phyloP scores from a whole-genome alignment of 1,139 yeast genomes.

The Suhomyces maxii region DNA sequence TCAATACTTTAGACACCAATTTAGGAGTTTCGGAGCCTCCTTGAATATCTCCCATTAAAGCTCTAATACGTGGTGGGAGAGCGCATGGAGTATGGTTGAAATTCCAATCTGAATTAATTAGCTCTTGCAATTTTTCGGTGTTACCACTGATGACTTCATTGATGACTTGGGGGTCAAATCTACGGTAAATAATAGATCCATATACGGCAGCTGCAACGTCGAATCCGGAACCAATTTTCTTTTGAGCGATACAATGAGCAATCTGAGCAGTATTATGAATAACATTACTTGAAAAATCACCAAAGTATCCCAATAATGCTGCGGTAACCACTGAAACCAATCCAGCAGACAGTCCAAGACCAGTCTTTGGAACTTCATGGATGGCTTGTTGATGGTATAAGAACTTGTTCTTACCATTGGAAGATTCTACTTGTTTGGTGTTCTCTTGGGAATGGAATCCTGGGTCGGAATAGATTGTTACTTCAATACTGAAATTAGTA shows the following conservation, averaged over 20 bases:
- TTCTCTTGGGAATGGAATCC: slow-evolving; percentile 81
- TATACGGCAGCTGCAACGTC: slow-evolving; percentile 95
- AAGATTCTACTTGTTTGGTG: slow-evolving; percentile 32
- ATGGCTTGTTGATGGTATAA: slow-evolving; percentile 61
- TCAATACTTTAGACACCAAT: slow-evolving; percentile 70
- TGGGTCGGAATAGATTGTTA: slow-evolving; percentile 79
- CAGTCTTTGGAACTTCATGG: slow-evolving; percentile 83
- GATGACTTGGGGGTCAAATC: slow-evolving; percentile 64
- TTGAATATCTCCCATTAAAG: slow-evolving; percentile 89
- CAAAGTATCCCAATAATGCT: slow-evolving; percentile 56
- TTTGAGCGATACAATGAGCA: slow-evolving; percentile 92
- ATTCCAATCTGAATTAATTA: slow-evolving; percentile 61
- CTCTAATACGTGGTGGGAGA: slow-evolving; percentile 64
- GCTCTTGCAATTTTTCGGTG: slow-evolving; percentile 24
- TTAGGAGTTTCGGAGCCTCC: slow-evolving; percentile 96
- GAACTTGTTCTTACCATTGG: slow-evolving; percentile 45
- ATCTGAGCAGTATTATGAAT: slow-evolving; percentile 85
- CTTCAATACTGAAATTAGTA: slow-evolving; percentile 32
- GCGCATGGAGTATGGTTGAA: slow-evolving; percentile 53
- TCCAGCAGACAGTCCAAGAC: slow-evolving; percentile 95
- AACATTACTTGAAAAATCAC: slow-evolving; percentile 21
- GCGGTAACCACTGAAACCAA: slow-evolving; percentile 79
- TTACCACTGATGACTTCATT: slow-evolving; percentile 16
- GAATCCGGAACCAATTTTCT: slow-evolving; percentile 94
- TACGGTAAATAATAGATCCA: slow-evolving; percentile 79